phyloP scores from a whole-genome alignment of 164 flowering plant genomes.

The Euptelea pleiosperma region DNA sequence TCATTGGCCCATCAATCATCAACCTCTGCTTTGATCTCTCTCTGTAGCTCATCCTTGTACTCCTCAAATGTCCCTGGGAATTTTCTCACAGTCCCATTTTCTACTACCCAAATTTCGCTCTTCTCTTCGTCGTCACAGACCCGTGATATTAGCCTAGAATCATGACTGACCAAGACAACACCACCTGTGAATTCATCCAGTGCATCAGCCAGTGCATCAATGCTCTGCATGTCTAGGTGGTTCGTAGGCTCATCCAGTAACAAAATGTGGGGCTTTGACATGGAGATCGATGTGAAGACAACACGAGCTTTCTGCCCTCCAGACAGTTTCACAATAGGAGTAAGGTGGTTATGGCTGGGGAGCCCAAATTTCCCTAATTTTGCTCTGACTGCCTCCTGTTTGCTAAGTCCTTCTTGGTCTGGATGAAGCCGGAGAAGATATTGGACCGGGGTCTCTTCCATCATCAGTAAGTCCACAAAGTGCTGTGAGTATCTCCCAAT shows the following conservation, averaged over 20 bases:
- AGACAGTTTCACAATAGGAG: constrained; percentile 48
- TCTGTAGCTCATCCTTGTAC: constrained; percentile 43
- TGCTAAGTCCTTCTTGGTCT: constrained; percentile 53
- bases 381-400: constrained; percentile 53
- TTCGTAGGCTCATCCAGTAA: constrained; percentile 46
- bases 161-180: constrained; percentile 59
- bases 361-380: constrained; percentile 57
- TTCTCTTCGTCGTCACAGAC: constrained; percentile 54
- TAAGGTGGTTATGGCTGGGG: constrained; percentile 54
- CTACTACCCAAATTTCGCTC: constrained; percentile 53
- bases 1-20: constrained; percentile 25
- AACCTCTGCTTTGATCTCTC: constrained; percentile 39
- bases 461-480: constrained; percentile 46
- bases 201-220: constrained; percentile 56
- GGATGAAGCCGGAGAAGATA: constrained; percentile 57
- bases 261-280: constrained; percentile 52
- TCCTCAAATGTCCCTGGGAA: constrained; percentile 49
- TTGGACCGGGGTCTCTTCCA: constrained; percentile 54
- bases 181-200: constrained; percentile 51
- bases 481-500: constrained; percentile 57
- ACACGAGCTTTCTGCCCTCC: constrained; percentile 56
- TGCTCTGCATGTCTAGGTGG: constrained; percentile 57
- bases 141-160: constrained; percentile 47
- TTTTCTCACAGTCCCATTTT: constrained; percentile 34
- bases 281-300: constrained; percentile 55